phyloP scores from a whole-genome alignment of 176 grass and related monocot genomes.

The Carex kokanica region DNA sequence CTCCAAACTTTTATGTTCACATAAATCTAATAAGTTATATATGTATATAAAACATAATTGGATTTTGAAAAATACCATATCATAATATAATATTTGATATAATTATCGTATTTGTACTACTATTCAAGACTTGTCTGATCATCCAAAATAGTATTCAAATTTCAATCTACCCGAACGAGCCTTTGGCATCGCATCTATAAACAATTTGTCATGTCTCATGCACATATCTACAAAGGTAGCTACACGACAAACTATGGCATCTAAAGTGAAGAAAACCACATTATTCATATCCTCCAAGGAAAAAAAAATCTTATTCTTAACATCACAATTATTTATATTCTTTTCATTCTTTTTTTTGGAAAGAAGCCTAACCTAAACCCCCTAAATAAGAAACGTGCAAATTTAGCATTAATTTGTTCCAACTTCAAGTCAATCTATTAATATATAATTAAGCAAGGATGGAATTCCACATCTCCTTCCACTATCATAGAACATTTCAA shows the following conservation, averaged over 20 bases:
- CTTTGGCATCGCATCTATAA: neutral
- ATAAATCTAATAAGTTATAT: too few relatives aligned
- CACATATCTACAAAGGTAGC: neutral
- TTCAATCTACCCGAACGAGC: neutral
- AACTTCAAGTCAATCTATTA: neutral
- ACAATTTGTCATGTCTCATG: neutral
- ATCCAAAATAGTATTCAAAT: neutral
- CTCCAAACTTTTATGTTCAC: too few relatives aligned
- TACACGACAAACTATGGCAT: neutral
- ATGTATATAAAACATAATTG: too few relatives aligned
- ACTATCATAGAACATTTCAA: slow-evolving; percentile 8
- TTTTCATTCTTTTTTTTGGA: neutral
- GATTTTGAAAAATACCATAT: too few relatives aligned
- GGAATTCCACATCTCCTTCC: neutral
- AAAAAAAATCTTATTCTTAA: neutral
- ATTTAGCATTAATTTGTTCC: neutral
- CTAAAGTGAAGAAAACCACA: neutral
- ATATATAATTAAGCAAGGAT: neutral
- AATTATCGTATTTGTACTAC: too few relatives aligned
- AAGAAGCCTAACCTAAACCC: neutral
- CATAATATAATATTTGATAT: too few relatives aligned
- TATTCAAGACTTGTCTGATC: neutral
- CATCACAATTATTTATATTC: neutral
- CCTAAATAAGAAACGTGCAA: neutral
- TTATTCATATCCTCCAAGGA: neutral